A percentile compares a stretch with the other conserved stretches of the same genome.
Conservation (phyloP, 2,329 filamentous ascomycete genomes). For the Verticillium albo-atrum region DNA sequence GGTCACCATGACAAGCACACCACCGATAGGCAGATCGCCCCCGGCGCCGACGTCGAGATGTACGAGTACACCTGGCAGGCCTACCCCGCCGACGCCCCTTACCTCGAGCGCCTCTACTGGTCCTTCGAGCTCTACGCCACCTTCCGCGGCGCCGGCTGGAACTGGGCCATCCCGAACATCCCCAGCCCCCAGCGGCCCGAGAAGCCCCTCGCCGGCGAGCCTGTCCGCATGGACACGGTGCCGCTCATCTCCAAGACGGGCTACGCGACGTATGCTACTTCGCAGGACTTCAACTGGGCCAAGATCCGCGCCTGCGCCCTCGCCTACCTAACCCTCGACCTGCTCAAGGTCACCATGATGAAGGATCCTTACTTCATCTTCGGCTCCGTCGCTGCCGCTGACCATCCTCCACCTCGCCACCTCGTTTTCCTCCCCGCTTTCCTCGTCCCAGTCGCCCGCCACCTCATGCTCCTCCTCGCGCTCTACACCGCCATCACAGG, state of each 20-base stretch:
- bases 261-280: slow-evolving; percentile 36
- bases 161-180: slow-evolving; percentile 45
- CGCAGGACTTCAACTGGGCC: slow-evolving; percentile 37
- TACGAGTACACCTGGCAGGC: slow-evolving; percentile 57
- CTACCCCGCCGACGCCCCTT: slow-evolving; percentile 46
- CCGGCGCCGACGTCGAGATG: slow-evolving; percentile 16
- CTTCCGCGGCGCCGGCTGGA: slow-evolving; percentile 56
- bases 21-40: neutral
- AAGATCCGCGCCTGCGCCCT: slow-evolving; percentile 43
- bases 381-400: slow-evolving; percentile 31
- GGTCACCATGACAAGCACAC: neutral
- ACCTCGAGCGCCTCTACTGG: slow-evolving; percentile 50
- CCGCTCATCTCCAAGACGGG: slow-evolving; percentile 39
- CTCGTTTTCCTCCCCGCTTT: slow-evolving; percentile 34
- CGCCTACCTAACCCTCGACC: slow-evolving; percentile 65
- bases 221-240: slow-evolving; percentile 35
- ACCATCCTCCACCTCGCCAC: slow-evolving; percentile 38
- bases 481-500: slow-evolving; percentile 58
- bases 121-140: slow-evolving; percentile 48
- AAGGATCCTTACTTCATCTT: slow-evolving; percentile 74
- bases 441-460: slow-evolving; percentile 50
- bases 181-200: slow-evolving; percentile 38
- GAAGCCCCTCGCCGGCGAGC: slow-evolving; percentile 31
- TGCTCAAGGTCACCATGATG: slow-evolving; percentile 63
- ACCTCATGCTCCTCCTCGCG: slow-evolving; percentile 45